Base-by-base conservation (phyloP, 805 yeast genomes). In the Nakazawaea wyomingensis region DNA sequence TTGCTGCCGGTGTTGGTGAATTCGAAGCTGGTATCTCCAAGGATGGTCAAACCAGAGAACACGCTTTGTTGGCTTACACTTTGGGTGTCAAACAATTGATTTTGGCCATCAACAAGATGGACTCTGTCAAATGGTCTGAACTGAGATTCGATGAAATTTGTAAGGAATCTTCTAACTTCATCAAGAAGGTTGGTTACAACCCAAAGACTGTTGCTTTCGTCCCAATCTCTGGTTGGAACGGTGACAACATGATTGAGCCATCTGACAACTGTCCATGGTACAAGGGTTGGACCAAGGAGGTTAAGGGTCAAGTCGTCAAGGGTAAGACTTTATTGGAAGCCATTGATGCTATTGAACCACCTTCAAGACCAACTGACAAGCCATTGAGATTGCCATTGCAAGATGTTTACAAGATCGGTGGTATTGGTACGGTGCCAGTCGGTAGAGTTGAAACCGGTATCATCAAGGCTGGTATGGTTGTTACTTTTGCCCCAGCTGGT, bases 11-110 rank as follows among this genome's bases (percentile, higher is more conserved):
- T 72, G 79, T 78, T 65, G 93, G 93, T 85, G 95, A 86, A 71
- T 86, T 85, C 80, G 95, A 85, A 77, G 90, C 95, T 62, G 95
- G 95, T 74, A 86, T 86, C 77, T 84, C 93, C 65, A 78, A 85
- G 80, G 95, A 85, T 62, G 95, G 95, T 68, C 95, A 85, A 76
- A 86, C 95, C 71, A 85, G 91, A 77, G 95, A 86, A 75, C 95
- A 85, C 79, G 95, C 96, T 66, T 76, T 85, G 56, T 78, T 85
- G 65, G 91, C 95, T 64, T 82, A 69, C 84, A 85, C 95, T 66
- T 77, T 86, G 61, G 95, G 95, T 76, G 93, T 85, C 55, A 78
- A 70, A 57, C 91, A 84, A 71, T 76, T 85, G 68, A 82, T 85
- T 65, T 90, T 85, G 71, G 95, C 93, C 61, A 78, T 85, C 74